Evolutionary conservation across 2,329 filamentous ascomycete genomes (phyloP).

Genomic region (Neonectria coccinea): DNA sequence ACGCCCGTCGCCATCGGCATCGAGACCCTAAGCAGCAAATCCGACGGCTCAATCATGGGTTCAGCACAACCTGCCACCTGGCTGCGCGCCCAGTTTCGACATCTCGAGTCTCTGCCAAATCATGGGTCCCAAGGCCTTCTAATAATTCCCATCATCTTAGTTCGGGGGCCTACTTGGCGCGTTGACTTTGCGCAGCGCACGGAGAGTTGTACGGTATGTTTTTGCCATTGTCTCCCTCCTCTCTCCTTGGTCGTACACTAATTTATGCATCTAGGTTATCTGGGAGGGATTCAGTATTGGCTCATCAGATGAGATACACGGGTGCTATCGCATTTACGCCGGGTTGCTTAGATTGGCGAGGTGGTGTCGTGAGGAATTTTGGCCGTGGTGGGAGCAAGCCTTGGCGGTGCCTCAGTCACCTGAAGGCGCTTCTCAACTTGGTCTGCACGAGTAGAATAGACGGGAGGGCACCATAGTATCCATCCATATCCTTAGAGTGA

Average conservation of each 20-base stretch:
- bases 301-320: slow-evolving; percentile 8
- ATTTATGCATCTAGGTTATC: slow-evolving; percentile 5
- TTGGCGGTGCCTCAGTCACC: neutral
- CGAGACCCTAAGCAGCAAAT: slow-evolving; percentile 10
- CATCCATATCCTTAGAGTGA: too few species aligned
- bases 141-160: slow-evolving; percentile 23
- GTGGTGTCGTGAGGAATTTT: neutral
- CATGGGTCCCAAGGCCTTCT: neutral
- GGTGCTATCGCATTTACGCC: slow-evolving; percentile 16
- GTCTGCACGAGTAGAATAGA: too few species aligned
- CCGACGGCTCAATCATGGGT: slow-evolving; percentile 2
- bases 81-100: slow-evolving; percentile 22
- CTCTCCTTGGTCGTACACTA: neutral
- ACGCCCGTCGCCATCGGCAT: slow-evolving; percentile 12
- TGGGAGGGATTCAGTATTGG: slow-evolving; percentile 13
- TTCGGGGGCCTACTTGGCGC: slow-evolving; percentile 20
- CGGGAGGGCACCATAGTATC: too few species aligned
- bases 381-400: slow-evolving; percentile 1
- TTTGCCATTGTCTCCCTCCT: neutral
- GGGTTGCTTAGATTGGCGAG: neutral
- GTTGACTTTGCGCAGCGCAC: slow-evolving; percentile 26
- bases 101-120: slow-evolving; percentile 22
- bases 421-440: neutral
- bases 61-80: slow-evolving; percentile 16
- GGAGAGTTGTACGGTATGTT: slow-evolving; percentile 11